Evolutionary conservation across 2,329 filamentous ascomycete species (phyloP).

Genomic region (Byssothecium circinans): DNA sequence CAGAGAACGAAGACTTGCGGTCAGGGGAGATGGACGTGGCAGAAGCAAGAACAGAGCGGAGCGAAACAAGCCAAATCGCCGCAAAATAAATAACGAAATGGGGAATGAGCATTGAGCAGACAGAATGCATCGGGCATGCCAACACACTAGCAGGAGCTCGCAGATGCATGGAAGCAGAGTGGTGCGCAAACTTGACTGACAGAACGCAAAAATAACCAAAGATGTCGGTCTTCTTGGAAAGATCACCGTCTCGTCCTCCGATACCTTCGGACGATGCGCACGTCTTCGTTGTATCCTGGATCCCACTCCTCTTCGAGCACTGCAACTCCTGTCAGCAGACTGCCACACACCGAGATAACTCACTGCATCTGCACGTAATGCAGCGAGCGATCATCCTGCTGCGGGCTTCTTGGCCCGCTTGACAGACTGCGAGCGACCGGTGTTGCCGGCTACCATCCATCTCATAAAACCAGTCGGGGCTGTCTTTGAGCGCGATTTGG

Average conservation of each 20-base stretch:
- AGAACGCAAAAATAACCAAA: background rate
- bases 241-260: constrained; percentile 4
- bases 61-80: background rate
- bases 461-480: constrained; percentile 10
- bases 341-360: constrained; percentile 3
- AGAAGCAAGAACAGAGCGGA: background rate
- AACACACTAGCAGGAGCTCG: background rate
- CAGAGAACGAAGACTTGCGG: background rate
- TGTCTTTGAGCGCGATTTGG: background rate
- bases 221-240: background rate
- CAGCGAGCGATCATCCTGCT: background rate
- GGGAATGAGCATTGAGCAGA: background rate
- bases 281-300: constrained; percentile 6
- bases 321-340: constrained; percentile 10
- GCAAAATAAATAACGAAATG: background rate
- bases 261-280: constrained; percentile 10
- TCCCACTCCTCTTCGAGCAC: constrained; percentile 11
- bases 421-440: constrained; percentile 7
- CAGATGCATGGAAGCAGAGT: background rate
- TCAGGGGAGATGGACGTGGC: no score
- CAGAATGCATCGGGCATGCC: background rate
- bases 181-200: background rate
- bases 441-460: constrained; percentile 11
- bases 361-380: background rate
- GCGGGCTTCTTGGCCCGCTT: constrained; percentile 8